These are phyloP conservation scores for Hyaloscypha hepaticicola DNA, from an alignment of 495 filamentous ascomycete genomes.

Conservation along the genomic window DNA sequence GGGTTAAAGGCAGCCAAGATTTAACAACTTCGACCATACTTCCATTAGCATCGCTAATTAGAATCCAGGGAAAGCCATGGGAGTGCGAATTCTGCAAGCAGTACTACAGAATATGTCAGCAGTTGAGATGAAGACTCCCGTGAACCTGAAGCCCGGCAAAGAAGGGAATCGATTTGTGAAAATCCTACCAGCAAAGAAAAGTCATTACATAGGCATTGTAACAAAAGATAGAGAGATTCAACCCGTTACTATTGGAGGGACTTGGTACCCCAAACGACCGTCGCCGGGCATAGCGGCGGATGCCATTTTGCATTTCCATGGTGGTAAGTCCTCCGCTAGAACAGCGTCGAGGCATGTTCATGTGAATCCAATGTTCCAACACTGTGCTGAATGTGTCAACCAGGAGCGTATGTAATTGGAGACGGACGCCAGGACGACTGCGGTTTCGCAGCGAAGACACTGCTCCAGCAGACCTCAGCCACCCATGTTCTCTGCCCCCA, in stretches of 20 bases:
- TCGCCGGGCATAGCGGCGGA: neutral
- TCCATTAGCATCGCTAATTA: neutral
- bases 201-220: constrained; percentile 19
- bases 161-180: constrained; percentile 36
- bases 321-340: constrained; percentile 31
- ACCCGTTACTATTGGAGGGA: constrained; percentile 21
- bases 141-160: constrained; percentile 32
- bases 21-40: neutral
- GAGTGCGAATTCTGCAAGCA: constrained; percentile 28
- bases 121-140: constrained; percentile 29
- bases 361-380: no score
- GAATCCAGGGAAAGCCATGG: constrained; percentile 35
- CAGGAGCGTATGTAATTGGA: constrained; percentile 42
- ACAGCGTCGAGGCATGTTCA: no score
- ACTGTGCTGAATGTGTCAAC: neutral
- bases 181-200: constrained; percentile 28
- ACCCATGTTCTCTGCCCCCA: constrained; percentile 35
- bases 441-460: constrained; percentile 35
- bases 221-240: constrained; percentile 18
- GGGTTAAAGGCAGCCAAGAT: neutral
- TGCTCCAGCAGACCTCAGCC: constrained; percentile 27
- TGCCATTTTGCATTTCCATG: constrained; percentile 52
- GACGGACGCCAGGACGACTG: constrained; percentile 39
- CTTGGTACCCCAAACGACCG: constrained; percentile 29
- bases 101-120: constrained; percentile 28